Evolutionary conservation across 2,329 filamentous ascomycete genomes (phyloP).

Genomic region (Periglandula ipomoeae): DNA sequence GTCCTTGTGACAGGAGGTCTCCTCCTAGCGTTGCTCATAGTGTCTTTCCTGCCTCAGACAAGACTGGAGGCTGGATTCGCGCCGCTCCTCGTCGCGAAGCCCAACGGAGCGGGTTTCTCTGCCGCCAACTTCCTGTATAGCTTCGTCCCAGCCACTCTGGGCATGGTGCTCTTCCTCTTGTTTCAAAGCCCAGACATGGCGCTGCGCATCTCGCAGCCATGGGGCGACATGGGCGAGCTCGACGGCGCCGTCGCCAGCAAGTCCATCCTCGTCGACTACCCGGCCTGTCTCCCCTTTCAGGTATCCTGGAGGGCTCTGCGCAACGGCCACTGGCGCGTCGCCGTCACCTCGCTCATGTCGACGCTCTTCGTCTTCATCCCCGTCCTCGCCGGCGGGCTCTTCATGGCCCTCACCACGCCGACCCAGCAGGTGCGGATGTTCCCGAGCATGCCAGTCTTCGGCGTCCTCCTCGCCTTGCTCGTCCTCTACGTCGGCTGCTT

Average conservation of each 20-base stretch:
- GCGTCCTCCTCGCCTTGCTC: slow-evolving; percentile 62
- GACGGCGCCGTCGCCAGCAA: slow-evolving; percentile 53
- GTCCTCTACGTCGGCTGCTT: slow-evolving; percentile 60
- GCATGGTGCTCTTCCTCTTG: slow-evolving; percentile 55
- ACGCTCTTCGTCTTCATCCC: slow-evolving; percentile 54
- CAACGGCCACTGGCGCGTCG: slow-evolving; percentile 58
- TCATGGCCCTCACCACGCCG: slow-evolving; percentile 59
- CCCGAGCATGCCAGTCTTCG: slow-evolving; percentile 64
- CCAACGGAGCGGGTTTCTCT: slow-evolving; percentile 61
- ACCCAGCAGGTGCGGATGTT: slow-evolving; percentile 52
- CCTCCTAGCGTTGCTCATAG: slow-evolving; percentile 61
- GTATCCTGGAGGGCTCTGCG: slow-evolving; percentile 46
- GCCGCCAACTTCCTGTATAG: slow-evolving; percentile 81
- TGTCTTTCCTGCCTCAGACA: slow-evolving; percentile 66
- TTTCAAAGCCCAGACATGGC: slow-evolving; percentile 59
- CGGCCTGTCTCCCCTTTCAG: slow-evolving; percentile 54
- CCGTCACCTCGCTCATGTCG: slow-evolving; percentile 49
- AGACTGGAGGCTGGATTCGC: slow-evolving; percentile 61
- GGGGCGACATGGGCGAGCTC: slow-evolving; percentile 49
- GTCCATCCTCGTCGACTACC: slow-evolving; percentile 62
- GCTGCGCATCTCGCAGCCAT: slow-evolving; percentile 59
- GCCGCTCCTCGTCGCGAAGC: slow-evolving; percentile 54
- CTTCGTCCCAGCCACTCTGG: slow-evolving; percentile 62
- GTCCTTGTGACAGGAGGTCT: slow-evolving; percentile 51
- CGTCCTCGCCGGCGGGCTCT: slow-evolving; percentile 58